Conservation (phyloP, 2,329 filamentous ascomycete genomes). For the Dryadomyces quercus-mongolicae region DNA sequence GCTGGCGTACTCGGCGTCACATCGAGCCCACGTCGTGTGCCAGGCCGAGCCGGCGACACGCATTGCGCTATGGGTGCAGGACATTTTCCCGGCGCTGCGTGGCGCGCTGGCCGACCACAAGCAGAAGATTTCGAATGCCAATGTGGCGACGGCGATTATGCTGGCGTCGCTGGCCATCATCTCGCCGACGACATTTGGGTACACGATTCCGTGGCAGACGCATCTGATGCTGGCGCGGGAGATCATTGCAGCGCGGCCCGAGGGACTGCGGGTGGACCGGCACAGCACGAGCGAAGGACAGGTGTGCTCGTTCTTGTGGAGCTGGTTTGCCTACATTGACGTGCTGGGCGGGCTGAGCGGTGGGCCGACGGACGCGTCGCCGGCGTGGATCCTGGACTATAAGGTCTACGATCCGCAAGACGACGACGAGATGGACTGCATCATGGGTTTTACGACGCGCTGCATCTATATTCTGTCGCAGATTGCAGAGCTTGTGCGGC, state of each 20-base stretch:
- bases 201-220: slow-evolving; percentile 69
- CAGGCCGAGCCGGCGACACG: slow-evolving; percentile 65
- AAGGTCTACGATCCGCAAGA: slow-evolving; percentile 38
- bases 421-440: slow-evolving; percentile 64
- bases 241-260: slow-evolving; percentile 54
- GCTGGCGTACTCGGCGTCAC: slow-evolving; percentile 73
- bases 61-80: slow-evolving; percentile 69
- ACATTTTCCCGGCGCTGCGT: slow-evolving; percentile 64
- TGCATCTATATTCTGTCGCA: slow-evolving; percentile 60
- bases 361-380: slow-evolving; percentile 35
- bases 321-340: slow-evolving; percentile 78
- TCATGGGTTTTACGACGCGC: slow-evolving; percentile 64
- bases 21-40: slow-evolving; percentile 61
- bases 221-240: slow-evolving; percentile 66
- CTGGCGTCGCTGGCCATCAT: slow-evolving; percentile 74
- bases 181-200: slow-evolving; percentile 68
- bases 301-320: slow-evolving; percentile 61
- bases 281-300: slow-evolving; percentile 34
- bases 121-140: slow-evolving; percentile 56
- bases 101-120: slow-evolving; percentile 49
- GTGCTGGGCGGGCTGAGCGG: slow-evolving; percentile 63
- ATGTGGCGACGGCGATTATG: slow-evolving; percentile 74
- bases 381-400: slow-evolving; percentile 37
- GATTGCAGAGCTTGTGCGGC: slow-evolving; percentile 57
- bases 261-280: slow-evolving; percentile 35